Evolutionary conservation across 164 flowering plant genomes (phyloP).

Genomic region (Magnolia changhungtana): DNA sequence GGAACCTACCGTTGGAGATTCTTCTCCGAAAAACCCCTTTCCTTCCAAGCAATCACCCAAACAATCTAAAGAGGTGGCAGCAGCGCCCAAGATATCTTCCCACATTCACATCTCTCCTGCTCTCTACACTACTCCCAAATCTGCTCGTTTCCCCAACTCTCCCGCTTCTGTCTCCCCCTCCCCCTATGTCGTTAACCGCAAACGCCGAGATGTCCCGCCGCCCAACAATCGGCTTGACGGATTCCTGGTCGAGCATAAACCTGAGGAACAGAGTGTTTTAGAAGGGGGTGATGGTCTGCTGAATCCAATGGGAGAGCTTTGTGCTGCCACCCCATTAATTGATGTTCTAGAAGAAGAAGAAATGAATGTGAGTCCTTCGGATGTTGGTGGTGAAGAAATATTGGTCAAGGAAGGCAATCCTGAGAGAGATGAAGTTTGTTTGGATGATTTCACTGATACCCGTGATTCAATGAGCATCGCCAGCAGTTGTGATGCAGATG

Average conservation of each 20-base stretch:
- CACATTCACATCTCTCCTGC: constrained; percentile 45
- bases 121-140: constrained; percentile 65
- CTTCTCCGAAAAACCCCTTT: constrained; percentile 8
- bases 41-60: background rate
- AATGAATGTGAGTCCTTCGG: background rate
- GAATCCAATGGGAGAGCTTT: background rate
- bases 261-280: background rate
- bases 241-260: background rate
- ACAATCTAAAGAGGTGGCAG: background rate
- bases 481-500: background rate
- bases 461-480: constrained; percentile 1
- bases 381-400: background rate
- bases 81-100: background rate
- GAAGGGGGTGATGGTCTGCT: background rate
- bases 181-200: constrained; percentile 67
- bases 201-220: constrained; percentile 23
- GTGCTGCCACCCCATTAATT: background rate
- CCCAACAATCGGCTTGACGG: background rate
- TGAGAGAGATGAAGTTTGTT: background rate
- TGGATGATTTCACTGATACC: background rate
- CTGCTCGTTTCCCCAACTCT: constrained; percentile 64
- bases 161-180: constrained; percentile 77
- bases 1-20: constrained; percentile 46
- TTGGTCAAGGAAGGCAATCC: background rate
- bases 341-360: background rate